These are phyloP conservation scores for Bipolaris oryzae DNA, from an alignment of 2,329 filamentous ascomycete species.

Conservation along the genomic window DNA sequence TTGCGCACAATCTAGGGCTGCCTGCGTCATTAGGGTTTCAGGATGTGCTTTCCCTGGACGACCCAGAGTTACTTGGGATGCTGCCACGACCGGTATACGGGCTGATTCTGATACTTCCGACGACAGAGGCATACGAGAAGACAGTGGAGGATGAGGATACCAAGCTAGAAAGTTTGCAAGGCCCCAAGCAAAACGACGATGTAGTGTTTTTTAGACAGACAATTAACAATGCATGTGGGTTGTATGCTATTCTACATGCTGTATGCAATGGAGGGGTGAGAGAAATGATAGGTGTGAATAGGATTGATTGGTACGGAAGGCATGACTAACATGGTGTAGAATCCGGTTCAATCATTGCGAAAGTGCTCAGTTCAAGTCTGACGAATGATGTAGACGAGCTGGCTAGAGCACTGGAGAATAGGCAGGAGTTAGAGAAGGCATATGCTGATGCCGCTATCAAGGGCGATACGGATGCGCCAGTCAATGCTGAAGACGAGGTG, in stretches of 20 bases:
- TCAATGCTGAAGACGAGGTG: conserved; percentile 40
- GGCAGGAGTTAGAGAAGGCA: conserved; percentile 30
- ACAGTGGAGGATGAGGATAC: conserved; percentile 75
- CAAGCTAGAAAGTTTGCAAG: conserved; percentile 64
- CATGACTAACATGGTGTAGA: conserved; percentile 15
- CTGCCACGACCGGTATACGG: conserved; percentile 84
- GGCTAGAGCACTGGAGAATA: conserved; percentile 29
- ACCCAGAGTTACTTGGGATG: conserved; percentile 79
- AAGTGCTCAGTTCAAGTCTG: conserved; percentile 16
- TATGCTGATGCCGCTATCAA: conserved; percentile 35
- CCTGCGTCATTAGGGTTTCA: conserved; percentile 73
- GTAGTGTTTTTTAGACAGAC: conserved; percentile 94
- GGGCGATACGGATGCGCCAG: conserved; percentile 36
- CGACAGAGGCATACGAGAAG: conserved; percentile 76
- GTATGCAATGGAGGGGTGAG: conserved; percentile 76
- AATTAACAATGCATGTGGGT: conserved; percentile 88
- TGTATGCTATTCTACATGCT: conserved; percentile 87
- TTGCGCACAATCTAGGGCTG: conserved; percentile 83
- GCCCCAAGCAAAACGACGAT: conserved; percentile 68
- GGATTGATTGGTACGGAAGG: no score
- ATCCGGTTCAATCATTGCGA: conserved; percentile 17
- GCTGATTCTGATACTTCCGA: conserved; percentile 89
- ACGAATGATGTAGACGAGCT: conserved; percentile 20
- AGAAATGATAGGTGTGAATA: conserved; percentile 61
- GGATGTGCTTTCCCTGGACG: conserved; percentile 87